Base-by-base conservation (phyloP, 2,329 filamentous ascomycete species). In the Colletotrichum lini region DNA sequence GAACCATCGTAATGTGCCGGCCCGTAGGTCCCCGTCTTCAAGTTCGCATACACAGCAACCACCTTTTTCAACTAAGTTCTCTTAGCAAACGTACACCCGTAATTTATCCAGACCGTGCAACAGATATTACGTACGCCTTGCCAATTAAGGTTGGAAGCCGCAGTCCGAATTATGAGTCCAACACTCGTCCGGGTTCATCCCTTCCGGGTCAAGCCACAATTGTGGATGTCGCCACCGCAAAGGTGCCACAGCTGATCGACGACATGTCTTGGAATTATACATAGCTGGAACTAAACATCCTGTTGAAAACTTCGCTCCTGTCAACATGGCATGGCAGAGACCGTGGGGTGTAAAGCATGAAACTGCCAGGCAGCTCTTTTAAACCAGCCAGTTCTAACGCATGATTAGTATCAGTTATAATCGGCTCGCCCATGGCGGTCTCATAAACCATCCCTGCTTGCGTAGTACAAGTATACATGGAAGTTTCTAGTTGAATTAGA, bases 181-280 rank as follows among this genome's bases (percentile, higher is more conserved):
- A 42, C 21, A n/a, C 52, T 38, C 50, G 9, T 35, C 53, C 30
- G 21, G 64, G 67, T 70, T 67, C 64, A 62, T 70, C 67, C 57
- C 57, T 62, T 67, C 50, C 52, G 38, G 30, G 50, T 67, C 50
- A 70, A 70, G 67, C 67, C 67, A 70, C 67, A 70, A 13, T n/a
- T 62, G 57, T 61, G 67, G 63, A 70, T 56, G 57, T 70, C 64
- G 64, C 67, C 57, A 67, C 67, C n/a, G 15, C 15, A 12, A 21
- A 50, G n/a, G 67, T 61, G 67, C 67, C 67, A 70, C 67, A 70
- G 42, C 30, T 44, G 54, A 67, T 67, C 57, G 57, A 70, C 67
- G 56, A 70, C 67, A 70, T 61, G 57, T 62, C 64, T 67, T 57
- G 57, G 42, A 44, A 40, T 50, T 6, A 40, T 40, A 30, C 8